Base-by-base conservation (phyloP, 2,329 filamentous ascomycete species). In the Calonectria naviculata region DNA sequence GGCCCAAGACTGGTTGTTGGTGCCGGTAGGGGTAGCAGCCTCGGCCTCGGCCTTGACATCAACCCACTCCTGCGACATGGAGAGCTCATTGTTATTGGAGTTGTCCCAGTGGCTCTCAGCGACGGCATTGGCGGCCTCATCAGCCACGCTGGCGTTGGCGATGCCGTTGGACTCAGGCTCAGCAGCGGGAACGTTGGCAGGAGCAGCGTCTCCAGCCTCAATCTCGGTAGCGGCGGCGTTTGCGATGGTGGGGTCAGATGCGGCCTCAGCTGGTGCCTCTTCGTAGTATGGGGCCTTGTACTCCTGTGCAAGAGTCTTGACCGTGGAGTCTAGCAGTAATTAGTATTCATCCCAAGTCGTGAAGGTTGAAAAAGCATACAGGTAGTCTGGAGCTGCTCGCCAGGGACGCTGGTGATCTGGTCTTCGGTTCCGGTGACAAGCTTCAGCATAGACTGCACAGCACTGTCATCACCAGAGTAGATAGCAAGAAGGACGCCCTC, bases 401-500 rank as follows among this genome's bases (percentile, higher is more conserved):
- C 92, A 62, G 88, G 86, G 31, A 93, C 92, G 75, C 90, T 92
- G 74, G 86, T 84, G 2, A 94, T 91, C 70, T 86, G 86, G 74
- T 96, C 93, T 17, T 91, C 87, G 29, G 90, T 88, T 38, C 93
- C 94, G 70, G 94, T 88, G 67, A 95, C 93, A 69, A 97, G 87
- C 86, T 94, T 95, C 79, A 94, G 84, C 84, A 95, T 95, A 68
- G 93, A 90, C 65, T 89, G 85, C 28, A 97, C 93, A 62, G 93
- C 94, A 75, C 86, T 88, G 74, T 93, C 89, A 78, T 96, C 93
- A 56, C 94, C 94, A 54, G 91, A 90, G 83, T 97, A 97, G 36
- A 97, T 93, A 71, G 93, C 89, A 56, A 95, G 87, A 69, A 97
- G 87, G 38, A 94, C 91, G 64, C 94, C 94, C 84, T 97, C 94